Evolutionary conservation across 768 basidiomycete species (phyloP).

Genomic region (Kwoniella heveanensis): DNA sequence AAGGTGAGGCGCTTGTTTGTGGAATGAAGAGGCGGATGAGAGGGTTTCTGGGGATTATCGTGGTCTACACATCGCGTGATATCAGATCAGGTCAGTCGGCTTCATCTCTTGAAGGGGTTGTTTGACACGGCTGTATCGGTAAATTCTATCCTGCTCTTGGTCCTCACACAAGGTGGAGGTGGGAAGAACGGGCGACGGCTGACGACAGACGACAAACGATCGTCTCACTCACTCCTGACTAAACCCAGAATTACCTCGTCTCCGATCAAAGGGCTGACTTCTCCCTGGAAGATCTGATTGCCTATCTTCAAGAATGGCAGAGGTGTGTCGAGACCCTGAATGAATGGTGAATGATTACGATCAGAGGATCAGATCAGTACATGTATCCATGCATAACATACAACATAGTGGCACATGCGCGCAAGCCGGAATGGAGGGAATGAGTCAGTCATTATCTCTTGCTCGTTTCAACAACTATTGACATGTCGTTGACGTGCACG

Average conservation of each 20-base stretch:
- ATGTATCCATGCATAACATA: too few species aligned
- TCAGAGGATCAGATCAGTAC: not conserved
- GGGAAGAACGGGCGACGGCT: too few species aligned
- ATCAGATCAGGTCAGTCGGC: too few species aligned
- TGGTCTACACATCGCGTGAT: conserved; percentile 25
- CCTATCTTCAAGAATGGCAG: conserved; percentile 64
- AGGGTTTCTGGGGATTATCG: conserved; percentile 34
- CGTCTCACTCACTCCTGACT: conserved; percentile 30
- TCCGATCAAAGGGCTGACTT: conserved; percentile 40
- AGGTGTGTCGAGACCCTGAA: conserved; percentile 62
- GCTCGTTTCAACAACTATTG: too few species aligned
- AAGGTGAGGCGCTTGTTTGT: conserved; percentile 33
- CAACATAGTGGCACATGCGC: too few species aligned
- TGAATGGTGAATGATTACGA: conserved; percentile 7
- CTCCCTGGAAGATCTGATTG: conserved; percentile 42
- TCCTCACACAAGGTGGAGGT: too few species aligned
- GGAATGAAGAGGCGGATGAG: conserved; percentile 37
- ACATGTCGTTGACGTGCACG: too few species aligned
- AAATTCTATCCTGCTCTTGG: too few species aligned
- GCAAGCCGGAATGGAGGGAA: too few species aligned
- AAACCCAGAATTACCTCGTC: conserved; percentile 49
- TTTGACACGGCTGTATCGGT: too few species aligned
- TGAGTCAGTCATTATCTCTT: too few species aligned
- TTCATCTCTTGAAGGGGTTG: too few species aligned
- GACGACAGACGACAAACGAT: not conserved